Evolutionary conservation across 1,284 basidiomycete genomes (phyloP).

Genomic region (Naganishia sp.): DNA sequence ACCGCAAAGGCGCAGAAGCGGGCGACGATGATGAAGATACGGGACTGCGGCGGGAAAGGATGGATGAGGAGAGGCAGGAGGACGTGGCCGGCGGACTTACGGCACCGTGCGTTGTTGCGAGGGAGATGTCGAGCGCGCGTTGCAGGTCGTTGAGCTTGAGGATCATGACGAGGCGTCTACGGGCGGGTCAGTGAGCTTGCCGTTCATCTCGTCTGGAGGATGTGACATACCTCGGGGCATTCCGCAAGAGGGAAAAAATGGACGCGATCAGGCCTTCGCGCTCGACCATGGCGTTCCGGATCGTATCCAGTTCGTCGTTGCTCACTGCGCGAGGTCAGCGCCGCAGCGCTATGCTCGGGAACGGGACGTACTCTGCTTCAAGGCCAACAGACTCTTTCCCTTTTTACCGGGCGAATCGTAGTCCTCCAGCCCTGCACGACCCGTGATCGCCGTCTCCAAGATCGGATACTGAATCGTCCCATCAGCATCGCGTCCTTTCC

Average conservation of each 20-base stretch:
- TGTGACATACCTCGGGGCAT: constrained; percentile 67
- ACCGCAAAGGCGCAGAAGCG: constrained; percentile 84
- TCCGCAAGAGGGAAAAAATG: constrained; percentile 79
- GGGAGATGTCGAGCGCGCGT: constrained; percentile 56
- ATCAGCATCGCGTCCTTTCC: not conserved
- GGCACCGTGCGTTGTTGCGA: constrained; percentile 59
- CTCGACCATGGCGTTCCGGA: constrained; percentile 66
- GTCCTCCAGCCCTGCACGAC: constrained; percentile 55
- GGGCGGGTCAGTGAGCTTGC: not conserved
- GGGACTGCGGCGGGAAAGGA: constrained; percentile 57
- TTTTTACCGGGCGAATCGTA: constrained; percentile 23
- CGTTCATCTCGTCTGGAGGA: too few species aligned
- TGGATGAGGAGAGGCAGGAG: not conserved
- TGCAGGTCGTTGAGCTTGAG: constrained; percentile 61
- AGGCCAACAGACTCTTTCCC: constrained; percentile 29
- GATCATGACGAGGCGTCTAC: constrained; percentile 52
- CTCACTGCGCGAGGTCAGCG: constrained; percentile 61
- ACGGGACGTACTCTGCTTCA: constrained; percentile 26
- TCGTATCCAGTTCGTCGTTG: constrained; percentile 70
- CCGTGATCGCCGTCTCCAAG: constrained; percentile 85
- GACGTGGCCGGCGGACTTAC: constrained; percentile 35
- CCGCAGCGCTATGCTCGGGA: constrained; percentile 54
- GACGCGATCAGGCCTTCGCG: constrained; percentile 77
- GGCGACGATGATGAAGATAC: constrained; percentile 88
- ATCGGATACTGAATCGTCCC: constrained; percentile 47